Conservation (phyloP, 306 rosid species). For the Trifolium subterraneum region DNA sequence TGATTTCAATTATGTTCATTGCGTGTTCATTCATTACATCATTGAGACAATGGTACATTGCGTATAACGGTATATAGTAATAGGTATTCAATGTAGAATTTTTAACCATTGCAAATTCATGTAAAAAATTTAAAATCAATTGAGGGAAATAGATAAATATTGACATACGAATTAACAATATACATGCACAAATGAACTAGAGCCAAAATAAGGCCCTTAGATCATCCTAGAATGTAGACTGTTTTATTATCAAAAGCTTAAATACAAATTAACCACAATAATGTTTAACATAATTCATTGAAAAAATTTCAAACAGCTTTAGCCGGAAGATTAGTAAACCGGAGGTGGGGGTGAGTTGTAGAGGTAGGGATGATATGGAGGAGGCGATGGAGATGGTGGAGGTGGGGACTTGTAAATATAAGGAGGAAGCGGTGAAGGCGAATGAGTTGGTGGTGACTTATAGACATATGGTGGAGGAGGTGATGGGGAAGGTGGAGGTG, state of each 20-base stretch:
- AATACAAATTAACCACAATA: not conserved
- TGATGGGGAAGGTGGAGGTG: not conserved
- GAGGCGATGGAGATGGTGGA: conserved; percentile 31
- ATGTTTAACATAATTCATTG: not conserved
- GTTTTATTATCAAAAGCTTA: not conserved
- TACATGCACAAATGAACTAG: not conserved
- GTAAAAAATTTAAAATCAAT: not conserved
- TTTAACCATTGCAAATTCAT: not conserved
- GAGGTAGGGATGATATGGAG: conserved; percentile 34
- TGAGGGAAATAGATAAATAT: not conserved
- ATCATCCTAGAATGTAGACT: not conserved
- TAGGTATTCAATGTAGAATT: not conserved
- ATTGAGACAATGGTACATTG: too few relatives aligned
- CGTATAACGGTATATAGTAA: not conserved
- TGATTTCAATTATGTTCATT: not conserved
- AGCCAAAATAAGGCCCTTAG: not conserved
- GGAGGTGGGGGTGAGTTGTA: conserved; percentile 42
- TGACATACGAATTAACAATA: not conserved
- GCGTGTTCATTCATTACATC: not conserved
- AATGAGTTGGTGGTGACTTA: not conserved
- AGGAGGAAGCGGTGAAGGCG: not conserved
- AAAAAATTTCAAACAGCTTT: not conserved
- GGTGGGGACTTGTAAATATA: not conserved
- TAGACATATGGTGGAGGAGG: not conserved
- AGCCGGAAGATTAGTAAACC: not conserved